Percentiles rank a stretch among this genome's conserved stretches.
Evolutionary conservation across 805 yeast genomes (phyloP).

Genomic region (Kodamaea lidongshanica): DNA sequence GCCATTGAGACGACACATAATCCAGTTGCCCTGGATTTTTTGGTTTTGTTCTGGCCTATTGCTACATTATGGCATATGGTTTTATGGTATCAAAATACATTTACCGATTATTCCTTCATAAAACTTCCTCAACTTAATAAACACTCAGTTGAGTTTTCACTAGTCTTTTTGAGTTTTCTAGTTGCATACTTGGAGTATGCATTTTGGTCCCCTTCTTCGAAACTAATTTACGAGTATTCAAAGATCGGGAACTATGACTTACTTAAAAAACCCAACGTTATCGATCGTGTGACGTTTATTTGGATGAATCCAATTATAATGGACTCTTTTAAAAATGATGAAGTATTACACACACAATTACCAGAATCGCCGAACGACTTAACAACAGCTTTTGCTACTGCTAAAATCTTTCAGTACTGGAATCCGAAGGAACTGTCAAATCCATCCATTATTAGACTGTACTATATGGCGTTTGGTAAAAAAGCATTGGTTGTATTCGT

Average conservation of each 20-base stretch:
- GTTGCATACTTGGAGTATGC: constrained; percentile 36
- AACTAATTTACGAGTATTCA: constrained; percentile 26
- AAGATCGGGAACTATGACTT: constrained; percentile 12
- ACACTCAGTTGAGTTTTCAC: constrained; percentile 18
- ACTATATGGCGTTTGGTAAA: constrained; percentile 23
- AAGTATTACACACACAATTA: constrained; percentile 28
- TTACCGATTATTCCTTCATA: constrained; percentile 20
- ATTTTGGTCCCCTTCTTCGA: constrained; percentile 36
- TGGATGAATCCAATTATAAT: constrained; percentile 44
- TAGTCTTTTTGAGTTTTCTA: constrained; percentile 22
- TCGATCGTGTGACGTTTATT: constrained; percentile 37
- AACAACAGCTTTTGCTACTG: constrained; percentile 17
- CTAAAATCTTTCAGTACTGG: constrained; percentile 15
- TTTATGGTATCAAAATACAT: constrained; percentile 22
- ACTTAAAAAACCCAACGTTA: constrained; percentile 24
- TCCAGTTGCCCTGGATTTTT: constrained; percentile 17
- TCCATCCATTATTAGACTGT: constrained; percentile 13
- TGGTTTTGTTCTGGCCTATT: constrained; percentile 28
- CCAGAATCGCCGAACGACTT: constrained; percentile 24
- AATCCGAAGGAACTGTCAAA: constrained; percentile 7
- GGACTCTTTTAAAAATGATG: constrained; percentile 33
- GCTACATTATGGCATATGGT: constrained; percentile 13
- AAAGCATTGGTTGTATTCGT: constrained; percentile 16
- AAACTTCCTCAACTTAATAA: constrained; percentile 7
- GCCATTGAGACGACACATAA: constrained; percentile 17